Percentiles rank a stretch among this genome's conserved stretches.
Evolutionary conservation across 2,329 filamentous ascomycete species (phyloP).

Genomic region (Chaetomium globosum): DNA sequence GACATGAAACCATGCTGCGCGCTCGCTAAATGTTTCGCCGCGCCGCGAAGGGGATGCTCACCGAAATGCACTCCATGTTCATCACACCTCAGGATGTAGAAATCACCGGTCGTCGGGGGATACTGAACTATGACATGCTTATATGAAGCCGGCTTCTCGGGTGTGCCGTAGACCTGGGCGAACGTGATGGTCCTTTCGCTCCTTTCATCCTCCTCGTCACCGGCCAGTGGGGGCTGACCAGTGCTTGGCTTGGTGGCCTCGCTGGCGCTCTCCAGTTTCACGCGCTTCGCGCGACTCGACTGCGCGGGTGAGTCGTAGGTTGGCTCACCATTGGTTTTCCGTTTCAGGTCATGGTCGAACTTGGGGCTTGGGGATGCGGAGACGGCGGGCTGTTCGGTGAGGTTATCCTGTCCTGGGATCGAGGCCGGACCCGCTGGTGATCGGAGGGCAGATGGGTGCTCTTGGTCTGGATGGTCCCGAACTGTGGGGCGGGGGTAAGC

Average conservation of each 20-base stretch:
- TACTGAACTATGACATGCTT: slow-evolving; percentile 44
- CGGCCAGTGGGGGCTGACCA: neutral
- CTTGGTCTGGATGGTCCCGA: neutral
- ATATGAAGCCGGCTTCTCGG: slow-evolving; percentile 38
- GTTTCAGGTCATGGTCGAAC: slow-evolving; percentile 11
- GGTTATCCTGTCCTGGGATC: neutral
- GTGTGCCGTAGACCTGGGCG: slow-evolving; percentile 40
- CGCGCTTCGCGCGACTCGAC: slow-evolving; percentile 17
- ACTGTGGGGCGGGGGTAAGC: neutral
- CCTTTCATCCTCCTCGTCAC: neutral
- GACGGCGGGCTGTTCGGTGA: neutral
- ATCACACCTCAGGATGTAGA: slow-evolving; percentile 47
- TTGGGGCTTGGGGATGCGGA: neutral
- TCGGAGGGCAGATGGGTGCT: neutral
- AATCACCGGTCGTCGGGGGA: slow-evolving; percentile 37
- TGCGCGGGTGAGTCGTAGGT: slow-evolving; percentile 4
- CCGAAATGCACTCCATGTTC: slow-evolving; percentile 46
- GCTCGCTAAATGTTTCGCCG: slow-evolving; percentile 46
- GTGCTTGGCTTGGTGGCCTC: neutral
- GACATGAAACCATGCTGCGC: slow-evolving; percentile 39
- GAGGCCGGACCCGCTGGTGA: neutral
- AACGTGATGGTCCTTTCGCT: slow-evolving; percentile 39
- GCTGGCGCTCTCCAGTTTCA: slow-evolving; percentile 5
- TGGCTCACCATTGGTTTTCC: slow-evolving; percentile 23
- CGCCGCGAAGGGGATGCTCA: slow-evolving; percentile 42